A percentile compares a stretch with the other conserved stretches of the same genome.
phyloP scores from a whole-genome alignment of 2,329 filamentous ascomycete species.

The Nemania sp. region DNA sequence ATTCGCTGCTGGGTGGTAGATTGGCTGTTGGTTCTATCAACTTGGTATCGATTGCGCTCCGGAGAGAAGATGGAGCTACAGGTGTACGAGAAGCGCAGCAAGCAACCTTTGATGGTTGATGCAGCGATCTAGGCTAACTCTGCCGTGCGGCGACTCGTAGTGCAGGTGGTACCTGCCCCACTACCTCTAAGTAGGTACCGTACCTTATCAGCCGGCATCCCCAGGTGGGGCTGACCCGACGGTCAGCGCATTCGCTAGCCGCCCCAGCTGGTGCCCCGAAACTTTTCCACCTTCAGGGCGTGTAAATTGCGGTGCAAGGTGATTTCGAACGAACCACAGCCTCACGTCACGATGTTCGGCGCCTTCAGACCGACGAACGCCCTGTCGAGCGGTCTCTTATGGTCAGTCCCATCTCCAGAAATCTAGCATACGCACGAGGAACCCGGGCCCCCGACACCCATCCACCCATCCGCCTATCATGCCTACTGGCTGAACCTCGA shows the following conservation, averaged over 20 bases:
- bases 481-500: too few species aligned
- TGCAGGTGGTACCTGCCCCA: too few species aligned
- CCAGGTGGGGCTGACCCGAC: not conserved
- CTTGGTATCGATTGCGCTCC: not conserved
- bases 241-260: too few species aligned
- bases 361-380: conserved; percentile 79
- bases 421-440: not conserved
- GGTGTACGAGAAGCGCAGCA: not conserved
- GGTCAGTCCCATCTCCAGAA: conserved; percentile 53
- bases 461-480: too few species aligned
- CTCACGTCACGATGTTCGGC: conserved; percentile 70
- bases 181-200: too few species aligned
- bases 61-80: too few species aligned
- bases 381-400: conserved; percentile 80
- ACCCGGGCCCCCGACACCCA: not conserved
- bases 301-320: not conserved
- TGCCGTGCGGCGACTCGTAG: too few species aligned
- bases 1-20: not conserved
- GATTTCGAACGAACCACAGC: conserved; percentile 9
- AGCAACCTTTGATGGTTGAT: too few species aligned
- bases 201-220: not conserved
- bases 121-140: too few species aligned
- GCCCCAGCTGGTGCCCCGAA: conserved; percentile 23
- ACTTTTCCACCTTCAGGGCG: conserved; percentile 27
- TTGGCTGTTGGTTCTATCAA: not conserved